These are phyloP conservation scores for Zymoseptoria crescenta DNA, from an alignment of 2,329 filamentous ascomycete species.

Conservation along the genomic window DNA sequence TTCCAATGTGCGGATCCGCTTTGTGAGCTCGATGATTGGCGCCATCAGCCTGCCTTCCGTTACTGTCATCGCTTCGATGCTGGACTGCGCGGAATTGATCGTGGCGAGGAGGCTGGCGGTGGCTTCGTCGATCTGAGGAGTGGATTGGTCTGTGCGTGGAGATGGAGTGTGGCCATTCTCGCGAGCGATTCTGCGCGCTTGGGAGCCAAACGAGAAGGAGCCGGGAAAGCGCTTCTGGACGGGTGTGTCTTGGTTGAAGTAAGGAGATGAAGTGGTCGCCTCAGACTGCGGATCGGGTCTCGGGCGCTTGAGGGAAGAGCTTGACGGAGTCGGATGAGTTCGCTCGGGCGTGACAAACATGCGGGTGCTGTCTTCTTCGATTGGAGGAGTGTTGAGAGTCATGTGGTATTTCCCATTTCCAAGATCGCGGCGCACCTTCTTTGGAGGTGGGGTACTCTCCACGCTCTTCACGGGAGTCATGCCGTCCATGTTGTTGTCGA, in stretches of 20 bases:
- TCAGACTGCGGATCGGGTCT: background rate
- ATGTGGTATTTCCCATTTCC: background rate
- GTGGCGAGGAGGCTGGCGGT: background rate
- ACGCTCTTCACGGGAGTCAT: background rate
- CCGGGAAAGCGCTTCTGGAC: background rate
- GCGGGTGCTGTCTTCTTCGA: background rate
- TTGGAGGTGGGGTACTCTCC: background rate
- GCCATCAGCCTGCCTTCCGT: background rate
- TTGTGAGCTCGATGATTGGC: background rate
- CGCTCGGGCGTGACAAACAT: background rate
- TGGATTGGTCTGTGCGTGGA: background rate
- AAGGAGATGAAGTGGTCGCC: background rate
- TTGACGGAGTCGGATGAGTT: background rate
- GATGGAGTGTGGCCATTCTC: background rate
- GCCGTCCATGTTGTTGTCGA: background rate
- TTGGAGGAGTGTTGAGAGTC: background rate
- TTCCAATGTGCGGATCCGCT: background rate
- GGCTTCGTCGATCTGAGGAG: background rate
- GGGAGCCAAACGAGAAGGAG: slow-evolving; percentile 8
- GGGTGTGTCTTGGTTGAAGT: background rate
- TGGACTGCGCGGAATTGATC: background rate
- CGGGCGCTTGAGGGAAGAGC: background rate
- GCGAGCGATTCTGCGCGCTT: slow-evolving; percentile 7
- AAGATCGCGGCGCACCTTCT: background rate
- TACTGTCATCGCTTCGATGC: background rate